Evolutionary conservation across 768 basidiomycete genomes (phyloP), one percentile per base, ranked within the genome.

Genomic region (Boletus tomentosulus): DNA sequence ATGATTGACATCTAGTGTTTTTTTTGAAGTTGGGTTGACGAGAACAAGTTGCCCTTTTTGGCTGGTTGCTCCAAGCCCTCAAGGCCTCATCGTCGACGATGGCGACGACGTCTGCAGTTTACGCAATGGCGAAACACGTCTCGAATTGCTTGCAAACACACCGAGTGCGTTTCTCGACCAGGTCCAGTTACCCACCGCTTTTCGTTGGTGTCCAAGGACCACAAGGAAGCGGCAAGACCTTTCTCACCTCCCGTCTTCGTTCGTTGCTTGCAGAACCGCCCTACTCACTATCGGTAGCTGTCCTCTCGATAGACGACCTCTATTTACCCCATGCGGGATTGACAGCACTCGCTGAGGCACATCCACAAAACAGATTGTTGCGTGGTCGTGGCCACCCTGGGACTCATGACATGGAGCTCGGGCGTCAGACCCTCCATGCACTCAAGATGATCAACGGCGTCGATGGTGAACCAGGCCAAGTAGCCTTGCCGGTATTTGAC

Each of bases 141-240:
- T 60, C 66, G 22, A n/a, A 38, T 3, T 73, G 78, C 28, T 62
- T 79, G n/a, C 22, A 53, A 34, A 16, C 33, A 2, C 72, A 75
- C 60, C 70, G 69, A 22, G 34, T 60, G 33, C 66, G 55, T 47
- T 50, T 53, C 51, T 25, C 49, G 19, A 8, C 53, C n/a, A 42
- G 25, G n/a, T 27, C 39, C 9, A 46, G 13, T 6, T 49, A 12
- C 11, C 66, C 68, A 24, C 93, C 95, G 3, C 74, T 97, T 15
- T 87, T 97, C 56, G 83, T 95, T 12, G 93, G 85, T 3, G 65
- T 97, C 15, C 95, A 97, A 72, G 95, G 95, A 1, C 93, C 95
- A 0, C 95, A 98, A 70, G 95, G 95, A 11, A 89, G 88, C 49
- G 94, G 95, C 33, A 98, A 98, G 74, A 87, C 93, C 0, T 92